A percentile compares a stretch with the other conserved stretches of the same genome.
These are phyloP conservation scores for Spinacia oleracea DNA, from an alignment of 179 eudicot species.

Conservation along the genomic window DNA sequence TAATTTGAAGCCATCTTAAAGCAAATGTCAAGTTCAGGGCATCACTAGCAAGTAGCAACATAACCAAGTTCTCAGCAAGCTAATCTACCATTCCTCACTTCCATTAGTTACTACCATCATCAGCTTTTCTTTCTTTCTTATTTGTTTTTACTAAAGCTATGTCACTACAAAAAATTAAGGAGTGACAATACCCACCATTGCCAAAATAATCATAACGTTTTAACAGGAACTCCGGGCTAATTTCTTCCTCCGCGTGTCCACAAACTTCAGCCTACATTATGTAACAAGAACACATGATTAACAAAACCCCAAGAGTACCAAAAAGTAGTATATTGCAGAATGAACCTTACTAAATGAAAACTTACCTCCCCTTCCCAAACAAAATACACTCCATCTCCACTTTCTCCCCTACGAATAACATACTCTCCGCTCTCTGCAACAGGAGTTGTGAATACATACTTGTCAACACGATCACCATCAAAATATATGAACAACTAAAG, in stretches of 20 bases:
- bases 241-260: slow-evolving; percentile 57
- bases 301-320: neutral
- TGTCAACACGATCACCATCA: neutral
- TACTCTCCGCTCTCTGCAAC: slow-evolving; percentile 62
- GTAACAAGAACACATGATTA: neutral
- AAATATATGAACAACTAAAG: neutral
- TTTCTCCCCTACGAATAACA: slow-evolving; percentile 70
- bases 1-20: neutral
- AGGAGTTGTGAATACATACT: neutral
- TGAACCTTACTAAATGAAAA: slow-evolving; percentile 15
- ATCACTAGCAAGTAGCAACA: neutral
- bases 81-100: no score
- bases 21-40: neutral
- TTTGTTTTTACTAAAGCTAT: neutral
- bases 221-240: slow-evolving; percentile 63
- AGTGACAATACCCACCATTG: slow-evolving; percentile 46
- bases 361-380: slow-evolving; percentile 90
- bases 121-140: slow-evolving; percentile 2
- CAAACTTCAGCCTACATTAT: slow-evolving; percentile 74
- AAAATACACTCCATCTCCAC: slow-evolving; percentile 73
- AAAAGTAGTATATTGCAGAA: neutral
- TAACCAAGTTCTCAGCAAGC: neutral
- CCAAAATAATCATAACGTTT: slow-evolving; percentile 84
- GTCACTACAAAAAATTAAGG: neutral
- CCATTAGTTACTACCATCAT: neutral